Conservation (phyloP, 177 flowering plant species). For the Tripterygium wilfordii region DNA sequence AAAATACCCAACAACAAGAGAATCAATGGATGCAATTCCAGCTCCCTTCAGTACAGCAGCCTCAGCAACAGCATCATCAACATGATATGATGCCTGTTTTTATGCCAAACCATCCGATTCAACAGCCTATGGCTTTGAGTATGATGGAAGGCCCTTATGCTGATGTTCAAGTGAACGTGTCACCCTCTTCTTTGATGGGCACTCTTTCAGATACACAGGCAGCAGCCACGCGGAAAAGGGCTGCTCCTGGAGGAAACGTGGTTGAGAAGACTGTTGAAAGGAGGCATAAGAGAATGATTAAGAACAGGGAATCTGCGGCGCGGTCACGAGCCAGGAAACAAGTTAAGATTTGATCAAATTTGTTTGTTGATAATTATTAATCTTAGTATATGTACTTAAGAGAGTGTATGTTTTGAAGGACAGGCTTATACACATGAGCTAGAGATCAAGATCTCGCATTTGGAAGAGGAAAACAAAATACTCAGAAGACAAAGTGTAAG, state of each 20-base stretch:
- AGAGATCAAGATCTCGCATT: constrained; percentile 1
- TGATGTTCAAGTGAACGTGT: neutral
- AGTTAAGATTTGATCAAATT: no score
- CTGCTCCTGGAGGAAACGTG: neutral
- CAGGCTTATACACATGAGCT: constrained; percentile 2
- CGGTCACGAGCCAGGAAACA: constrained; percentile 3
- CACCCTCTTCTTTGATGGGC: neutral
- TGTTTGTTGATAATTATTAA: neutral
- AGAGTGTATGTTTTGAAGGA: neutral
- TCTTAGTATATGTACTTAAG: neutral
- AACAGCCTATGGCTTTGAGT: neutral
- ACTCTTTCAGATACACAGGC: neutral
- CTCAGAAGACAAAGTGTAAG: neutral
- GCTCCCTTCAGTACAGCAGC: neutral
- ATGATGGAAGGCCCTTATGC: neutral
- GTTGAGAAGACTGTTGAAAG: constrained; percentile 2
- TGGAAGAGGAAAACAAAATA: constrained; percentile 3
- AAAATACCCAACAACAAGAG: neutral
- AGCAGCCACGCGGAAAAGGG: neutral
- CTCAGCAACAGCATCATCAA: neutral
- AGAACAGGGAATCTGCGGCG: constrained; percentile 5
- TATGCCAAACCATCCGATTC: neutral
- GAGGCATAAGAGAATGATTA: constrained; percentile 6
- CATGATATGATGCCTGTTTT: neutral
- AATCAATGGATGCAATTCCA: no score